These are phyloP conservation scores for Teratosphaeria viscida DNA, from an alignment of 2,329 filamentous ascomycete species.

Conservation along the genomic window DNA sequence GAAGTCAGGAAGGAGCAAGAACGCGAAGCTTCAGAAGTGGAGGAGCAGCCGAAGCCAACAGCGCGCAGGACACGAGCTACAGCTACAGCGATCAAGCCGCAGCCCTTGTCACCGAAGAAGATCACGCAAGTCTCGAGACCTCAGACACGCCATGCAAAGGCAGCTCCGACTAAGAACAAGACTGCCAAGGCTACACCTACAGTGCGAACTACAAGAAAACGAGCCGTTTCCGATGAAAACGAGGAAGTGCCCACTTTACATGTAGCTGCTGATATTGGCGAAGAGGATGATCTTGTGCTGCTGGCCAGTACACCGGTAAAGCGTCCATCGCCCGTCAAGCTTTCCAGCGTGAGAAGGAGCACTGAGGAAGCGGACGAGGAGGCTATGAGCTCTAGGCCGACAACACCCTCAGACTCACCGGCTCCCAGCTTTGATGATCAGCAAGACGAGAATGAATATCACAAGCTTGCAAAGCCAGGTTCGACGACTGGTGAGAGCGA, in stretches of 20 bases:
- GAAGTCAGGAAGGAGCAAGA: not conserved
- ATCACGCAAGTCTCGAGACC: conserved; percentile 23
- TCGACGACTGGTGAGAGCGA: not conserved
- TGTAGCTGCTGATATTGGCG: conserved; percentile 1
- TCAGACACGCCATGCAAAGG: conserved; percentile 7
- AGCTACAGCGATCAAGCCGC: conserved; percentile 12
- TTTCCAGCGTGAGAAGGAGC: not conserved
- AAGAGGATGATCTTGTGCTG: conserved; percentile 4
- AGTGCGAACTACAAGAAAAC: conserved; percentile 8
- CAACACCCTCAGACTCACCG: conserved; percentile 14
- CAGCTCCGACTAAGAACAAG: conserved; percentile 4
- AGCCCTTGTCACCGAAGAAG: conserved; percentile 27
- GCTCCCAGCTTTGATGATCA: conserved; percentile 6
- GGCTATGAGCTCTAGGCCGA: conserved; percentile 13
- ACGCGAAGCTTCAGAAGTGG: not conserved
- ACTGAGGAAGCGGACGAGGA: conserved; percentile 7
- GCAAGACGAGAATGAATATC: conserved; percentile 8
- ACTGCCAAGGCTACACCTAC: not conserved
- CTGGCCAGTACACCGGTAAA: conserved; percentile 2
- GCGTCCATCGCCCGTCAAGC: not conserved
- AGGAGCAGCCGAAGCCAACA: not conserved
- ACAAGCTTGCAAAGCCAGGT: not conserved
- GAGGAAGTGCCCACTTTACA: conserved; percentile 9
- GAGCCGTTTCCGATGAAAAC: conserved; percentile 23
- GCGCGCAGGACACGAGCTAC: not conserved